A percentile compares a stretch with the other conserved stretches of the same genome.
These are phyloP conservation scores for Lasiodiplodia gonubiensis DNA, from an alignment of 2,329 filamentous ascomycete species.

Conservation along the genomic window DNA sequence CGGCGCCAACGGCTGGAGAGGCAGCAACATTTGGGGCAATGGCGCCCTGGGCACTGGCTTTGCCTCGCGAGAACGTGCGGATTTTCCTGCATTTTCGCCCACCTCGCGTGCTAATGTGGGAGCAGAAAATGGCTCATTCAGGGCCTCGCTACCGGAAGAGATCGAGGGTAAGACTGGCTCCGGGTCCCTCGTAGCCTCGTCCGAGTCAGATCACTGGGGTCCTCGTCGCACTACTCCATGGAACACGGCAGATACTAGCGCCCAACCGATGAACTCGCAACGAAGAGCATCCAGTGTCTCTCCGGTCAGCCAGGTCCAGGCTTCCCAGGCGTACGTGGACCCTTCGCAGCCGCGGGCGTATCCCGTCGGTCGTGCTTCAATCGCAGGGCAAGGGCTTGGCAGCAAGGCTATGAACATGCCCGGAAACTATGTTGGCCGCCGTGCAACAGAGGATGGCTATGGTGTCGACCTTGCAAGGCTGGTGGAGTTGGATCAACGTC, in stretches of 20 bases:
- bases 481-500: slow-evolving; percentile 38
- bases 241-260: slow-evolving; percentile 56
- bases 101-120: slow-evolving; percentile 12
- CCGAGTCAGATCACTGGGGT: slow-evolving; percentile 70
- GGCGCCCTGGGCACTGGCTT: slow-evolving; percentile 38
- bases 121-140: slow-evolving; percentile 40
- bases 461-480: slow-evolving; percentile 40
- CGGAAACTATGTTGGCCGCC: slow-evolving; percentile 39
- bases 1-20: slow-evolving; percentile 35
- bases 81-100: neutral
- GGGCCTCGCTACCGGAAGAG: slow-evolving; percentile 37
- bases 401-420: slow-evolving; percentile 38
- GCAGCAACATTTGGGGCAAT: slow-evolving; percentile 46
- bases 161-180: slow-evolving; percentile 69
- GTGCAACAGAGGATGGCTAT: slow-evolving; percentile 42
- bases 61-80: slow-evolving; percentile 36
- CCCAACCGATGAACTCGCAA: slow-evolving; percentile 39
- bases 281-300: slow-evolving; percentile 44
- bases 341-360: slow-evolving; percentile 35
- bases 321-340: slow-evolving; percentile 42
- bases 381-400: slow-evolving; percentile 35
- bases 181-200: slow-evolving; percentile 70
- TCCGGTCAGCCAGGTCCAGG: slow-evolving; percentile 41
- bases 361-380: slow-evolving; percentile 35
- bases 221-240: slow-evolving; percentile 60